Evolutionary conservation across 139 green algal species (phyloP).

Genomic region (Chlorella sp.): DNA sequence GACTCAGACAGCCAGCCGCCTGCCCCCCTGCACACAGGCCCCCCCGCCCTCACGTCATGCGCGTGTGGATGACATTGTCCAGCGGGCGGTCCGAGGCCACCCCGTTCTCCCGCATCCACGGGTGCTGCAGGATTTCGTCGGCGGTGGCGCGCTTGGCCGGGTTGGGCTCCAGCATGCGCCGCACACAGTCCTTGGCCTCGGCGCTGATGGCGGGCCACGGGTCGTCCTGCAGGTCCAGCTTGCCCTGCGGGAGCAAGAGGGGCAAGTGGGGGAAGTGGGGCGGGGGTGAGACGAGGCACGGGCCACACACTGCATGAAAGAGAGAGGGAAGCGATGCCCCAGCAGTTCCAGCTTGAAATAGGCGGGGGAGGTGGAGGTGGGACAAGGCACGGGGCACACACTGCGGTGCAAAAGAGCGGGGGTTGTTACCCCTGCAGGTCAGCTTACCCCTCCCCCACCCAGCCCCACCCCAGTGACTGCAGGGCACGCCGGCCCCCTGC

Average conservation of each 20-base stretch:
- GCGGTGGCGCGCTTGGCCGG: slow-evolving; percentile 26
- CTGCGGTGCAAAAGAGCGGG: too few relatives aligned
- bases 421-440: too few relatives aligned
- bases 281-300: neutral
- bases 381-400: too few relatives aligned
- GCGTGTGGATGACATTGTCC: slow-evolving; percentile 72
- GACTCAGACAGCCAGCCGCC: too few relatives aligned
- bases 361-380: too few relatives aligned
- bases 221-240: slow-evolving; percentile 76
- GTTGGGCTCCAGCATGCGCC: slow-evolving; percentile 77
- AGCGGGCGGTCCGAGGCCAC: slow-evolving; percentile 59
- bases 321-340: too few relatives aligned
- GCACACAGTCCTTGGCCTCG: slow-evolving; percentile 85
- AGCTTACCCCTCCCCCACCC: too few relatives aligned
- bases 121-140: slow-evolving; percentile 42
- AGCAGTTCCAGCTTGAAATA: too few relatives aligned
- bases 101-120: slow-evolving; percentile 66
- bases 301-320: too few relatives aligned
- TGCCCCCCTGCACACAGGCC: neutral
- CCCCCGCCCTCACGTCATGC: slow-evolving; percentile 53
- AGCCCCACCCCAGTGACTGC: too few relatives aligned
- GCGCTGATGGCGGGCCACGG: slow-evolving; percentile 78
- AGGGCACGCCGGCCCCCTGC: too few relatives aligned
- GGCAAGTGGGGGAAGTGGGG: neutral
- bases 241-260: slow-evolving; percentile 39